Evolutionary conservation across 345 rosid genomes (phyloP).

Genomic region (Eutrema japonicum): DNA sequence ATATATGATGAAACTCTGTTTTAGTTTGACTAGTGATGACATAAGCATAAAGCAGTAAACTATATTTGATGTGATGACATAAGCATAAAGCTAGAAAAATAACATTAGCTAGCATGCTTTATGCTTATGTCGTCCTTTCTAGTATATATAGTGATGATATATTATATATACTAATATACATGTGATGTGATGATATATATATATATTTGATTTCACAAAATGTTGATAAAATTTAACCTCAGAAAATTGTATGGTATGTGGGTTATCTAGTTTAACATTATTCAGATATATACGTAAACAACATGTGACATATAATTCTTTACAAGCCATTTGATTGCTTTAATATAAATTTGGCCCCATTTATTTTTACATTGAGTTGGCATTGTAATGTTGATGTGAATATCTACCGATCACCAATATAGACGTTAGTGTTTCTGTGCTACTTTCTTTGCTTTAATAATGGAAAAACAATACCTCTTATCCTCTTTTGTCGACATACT

Average conservation of each 20-base stretch:
- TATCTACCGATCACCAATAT: slow-evolving; percentile 34
- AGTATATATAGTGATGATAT: too few species aligned
- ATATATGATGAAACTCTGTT: too few species aligned
- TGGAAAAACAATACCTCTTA: slow-evolving; percentile 14
- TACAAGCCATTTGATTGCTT: neutral
- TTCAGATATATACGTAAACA: neutral
- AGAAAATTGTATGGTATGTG: neutral
- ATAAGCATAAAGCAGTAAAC: too few species aligned
- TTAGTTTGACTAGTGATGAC: too few species aligned
- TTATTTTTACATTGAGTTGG: slow-evolving; percentile 16
- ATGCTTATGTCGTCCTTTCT: too few species aligned
- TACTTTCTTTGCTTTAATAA: slow-evolving; percentile 37
- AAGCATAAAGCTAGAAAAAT: too few species aligned
- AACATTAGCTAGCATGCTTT: too few species aligned
- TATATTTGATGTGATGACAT: too few species aligned
- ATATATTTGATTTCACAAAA: neutral
- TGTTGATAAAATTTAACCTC: neutral
- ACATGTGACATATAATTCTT: neutral
- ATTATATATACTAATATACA: too few species aligned
- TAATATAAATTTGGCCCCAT: slow-evolving; percentile 6
- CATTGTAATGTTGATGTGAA: slow-evolving; percentile 23
- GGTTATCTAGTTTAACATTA: neutral
- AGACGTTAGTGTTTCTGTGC: slow-evolving; percentile 25
- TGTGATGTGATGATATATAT: too few species aligned
- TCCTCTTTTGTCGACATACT: slow-evolving; percentile 35